These are phyloP conservation scores for Blastobotrys parvus DNA, from an alignment of 805 yeast genomes.

Conservation along the genomic window DNA sequence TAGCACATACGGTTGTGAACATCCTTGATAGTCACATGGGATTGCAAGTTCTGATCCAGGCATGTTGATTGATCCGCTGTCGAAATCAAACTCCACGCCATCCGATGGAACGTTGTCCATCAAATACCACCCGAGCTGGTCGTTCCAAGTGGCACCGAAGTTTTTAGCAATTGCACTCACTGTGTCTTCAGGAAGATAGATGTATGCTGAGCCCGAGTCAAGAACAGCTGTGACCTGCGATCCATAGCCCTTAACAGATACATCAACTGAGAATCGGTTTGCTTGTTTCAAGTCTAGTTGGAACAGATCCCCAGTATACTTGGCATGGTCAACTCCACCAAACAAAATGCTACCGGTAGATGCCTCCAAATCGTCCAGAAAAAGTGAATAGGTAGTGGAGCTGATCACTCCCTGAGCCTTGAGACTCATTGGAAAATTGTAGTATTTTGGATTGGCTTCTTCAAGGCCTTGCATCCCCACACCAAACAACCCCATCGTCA, in stretches of 20 bases:
- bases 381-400: constrained; percentile 40
- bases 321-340: constrained; percentile 45
- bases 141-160: constrained; percentile 28
- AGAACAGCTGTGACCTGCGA: constrained; percentile 11
- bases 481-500: constrained; percentile 19
- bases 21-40: constrained; percentile 3
- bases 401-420: constrained; percentile 37
- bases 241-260: constrained; percentile 2
- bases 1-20: not conserved
- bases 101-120: not conserved
- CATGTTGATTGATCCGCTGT: constrained; percentile 13
- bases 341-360: constrained; percentile 35
- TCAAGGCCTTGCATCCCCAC: constrained; percentile 19
- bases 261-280: constrained; percentile 9
- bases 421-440: constrained; percentile 57
- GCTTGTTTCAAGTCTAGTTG: constrained; percentile 16
- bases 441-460: constrained; percentile 29
- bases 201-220: constrained; percentile 20
- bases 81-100: not conserved
- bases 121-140: constrained; percentile 19
- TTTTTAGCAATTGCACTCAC: constrained; percentile 24
- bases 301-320: constrained; percentile 33
- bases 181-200: constrained; percentile 20
- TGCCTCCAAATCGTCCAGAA: constrained; percentile 30
- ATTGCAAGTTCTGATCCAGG: constrained; percentile 20